Conservation (phyloP, 495 filamentous ascomycete genomes). For the Trichoderma virens region DNA sequence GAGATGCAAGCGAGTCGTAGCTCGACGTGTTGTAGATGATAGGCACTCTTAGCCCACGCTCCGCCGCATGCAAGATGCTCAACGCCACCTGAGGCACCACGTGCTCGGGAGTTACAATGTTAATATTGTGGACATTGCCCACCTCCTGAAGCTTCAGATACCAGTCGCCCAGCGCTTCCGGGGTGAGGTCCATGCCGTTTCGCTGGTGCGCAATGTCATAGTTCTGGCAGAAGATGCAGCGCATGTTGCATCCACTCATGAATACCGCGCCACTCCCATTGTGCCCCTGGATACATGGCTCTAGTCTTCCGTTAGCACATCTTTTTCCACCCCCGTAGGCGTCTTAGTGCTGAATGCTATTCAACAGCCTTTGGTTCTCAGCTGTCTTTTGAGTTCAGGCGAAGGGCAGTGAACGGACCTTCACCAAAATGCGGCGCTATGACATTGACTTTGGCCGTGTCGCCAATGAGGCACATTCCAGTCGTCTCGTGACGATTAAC, state of each 20-base stretch:
- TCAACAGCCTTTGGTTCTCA: not conserved
- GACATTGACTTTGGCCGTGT: constrained; percentile 63
- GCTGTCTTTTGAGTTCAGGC: not conserved
- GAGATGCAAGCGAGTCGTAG: constrained; percentile 61
- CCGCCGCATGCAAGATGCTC: constrained; percentile 57
- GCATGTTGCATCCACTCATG: constrained; percentile 36
- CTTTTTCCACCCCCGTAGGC: not conserved
- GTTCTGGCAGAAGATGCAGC: constrained; percentile 76
- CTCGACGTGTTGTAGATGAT: constrained; percentile 74
- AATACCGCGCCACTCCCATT: constrained; percentile 69
- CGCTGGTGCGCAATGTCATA: constrained; percentile 69
- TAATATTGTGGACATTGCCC: constrained; percentile 70
- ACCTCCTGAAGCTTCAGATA: constrained; percentile 68
- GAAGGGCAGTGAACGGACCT: constrained; percentile 26
- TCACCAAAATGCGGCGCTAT: constrained; percentile 71
- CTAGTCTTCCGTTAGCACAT: constrained; percentile 22
- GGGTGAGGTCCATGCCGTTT: constrained; percentile 67
- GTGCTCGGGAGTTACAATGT: constrained; percentile 69
- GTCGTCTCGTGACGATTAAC: constrained; percentile 67
- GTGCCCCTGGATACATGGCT: constrained; percentile 70
- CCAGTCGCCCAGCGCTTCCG: constrained; percentile 68
- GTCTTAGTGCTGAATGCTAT: not conserved
- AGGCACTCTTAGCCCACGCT: constrained; percentile 57
- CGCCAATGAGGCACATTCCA: constrained; percentile 66
- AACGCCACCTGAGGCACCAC: constrained; percentile 71